Evolutionary conservation across 768 basidiomycete species (phyloP), one percentile per base, ranked within the genome.

Genomic region (Tulasnella sp.): DNA sequence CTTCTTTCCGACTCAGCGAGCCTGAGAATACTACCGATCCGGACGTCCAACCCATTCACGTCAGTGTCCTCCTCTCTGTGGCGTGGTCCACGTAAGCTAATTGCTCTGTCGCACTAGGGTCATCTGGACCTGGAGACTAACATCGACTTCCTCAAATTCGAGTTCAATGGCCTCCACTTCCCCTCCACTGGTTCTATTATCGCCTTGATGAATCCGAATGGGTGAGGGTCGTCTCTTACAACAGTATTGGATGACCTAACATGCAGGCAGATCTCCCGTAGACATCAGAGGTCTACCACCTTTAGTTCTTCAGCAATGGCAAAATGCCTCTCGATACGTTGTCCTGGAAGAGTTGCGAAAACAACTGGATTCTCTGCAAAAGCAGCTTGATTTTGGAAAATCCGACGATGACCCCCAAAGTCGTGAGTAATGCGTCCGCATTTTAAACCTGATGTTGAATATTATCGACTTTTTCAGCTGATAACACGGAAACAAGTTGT

Each of bases 131-230:
- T 76, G 9, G 75, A 84, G 8, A 81, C 82, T n/a, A 86, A 67
- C 25, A 72, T 42, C 29, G 67, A 89, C 67, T 90, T 91, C 69
- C 81, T 93, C 58, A 85, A 87, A 40, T 83, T 93, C 1, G 91
- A 93, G 77, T 90, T 94, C 78, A 90, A 91, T 80, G 93, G 91
- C 0, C 85, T 94, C 31, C 93, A 94, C 82, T 90, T 93, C 80
- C 79, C 91, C 14, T 81, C 85, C 34, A 91, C 91, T 75, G 93
- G 93, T 0, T 87, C 91, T 0, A 87, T 95, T n/a, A 92, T 90
- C 80, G 93, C 91, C 1, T 85, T 92, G 71, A 91, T 90, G 22
- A 87, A 89, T 78, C 87, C 89, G 4, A 80, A 81, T 22, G 90
- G 89, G 93, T 93, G 78, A 78, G 86, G 78, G 11, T 8, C 69